Base-by-base conservation (phyloP, 2,329 filamentous ascomycete species). In the Zymoseptoria tritici region DNA sequence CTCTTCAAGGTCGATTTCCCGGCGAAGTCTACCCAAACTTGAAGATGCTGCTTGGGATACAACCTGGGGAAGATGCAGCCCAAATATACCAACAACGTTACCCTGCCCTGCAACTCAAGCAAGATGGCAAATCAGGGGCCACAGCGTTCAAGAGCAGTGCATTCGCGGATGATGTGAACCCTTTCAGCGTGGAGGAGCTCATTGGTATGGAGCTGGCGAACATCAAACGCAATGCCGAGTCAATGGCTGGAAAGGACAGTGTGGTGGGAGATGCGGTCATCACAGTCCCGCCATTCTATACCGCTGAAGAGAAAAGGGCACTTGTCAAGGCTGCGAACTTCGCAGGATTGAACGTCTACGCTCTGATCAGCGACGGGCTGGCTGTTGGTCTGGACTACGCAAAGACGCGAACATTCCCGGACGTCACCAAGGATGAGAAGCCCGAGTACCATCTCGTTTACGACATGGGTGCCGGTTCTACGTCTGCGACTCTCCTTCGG, bases 361-460 rank as follows among this genome's bases (percentile, higher is more conserved):
- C 87, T 57, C 79, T 97, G 60, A 83, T 99, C 65, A 94, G 88
- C 66, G 94, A 99, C 72, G 92, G 92, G 16, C 77, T 97, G 62
- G 91, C 94, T 31, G 93, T 99, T 60, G 94, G 91, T 24, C 78
- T 99, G 67, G 95, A 99, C 77, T 99, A 97, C 75, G 94, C 94
- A 51, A 97, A 91, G 26, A 89, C 85, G 70, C 85, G 94, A 69
- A 91, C 89, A 16, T 99, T 97, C 75, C 91, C 92, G 46, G 91
- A 85, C 68, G 80, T 94, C 61, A 89, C 85, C 58, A 87, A 94
- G 57, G 91, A 90, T 57, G 88, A 84, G 65, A 91, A 91, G 78
- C 88, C 94, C 0, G 94, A 99, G 76, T 85, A 92, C 68, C 91
- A 99, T 77, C 78, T 99, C 73, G 85, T 99, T 29, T 99, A 94